phyloP scores from a whole-genome alignment of 163 green algal genomes.

The Volvox carteri region DNA sequence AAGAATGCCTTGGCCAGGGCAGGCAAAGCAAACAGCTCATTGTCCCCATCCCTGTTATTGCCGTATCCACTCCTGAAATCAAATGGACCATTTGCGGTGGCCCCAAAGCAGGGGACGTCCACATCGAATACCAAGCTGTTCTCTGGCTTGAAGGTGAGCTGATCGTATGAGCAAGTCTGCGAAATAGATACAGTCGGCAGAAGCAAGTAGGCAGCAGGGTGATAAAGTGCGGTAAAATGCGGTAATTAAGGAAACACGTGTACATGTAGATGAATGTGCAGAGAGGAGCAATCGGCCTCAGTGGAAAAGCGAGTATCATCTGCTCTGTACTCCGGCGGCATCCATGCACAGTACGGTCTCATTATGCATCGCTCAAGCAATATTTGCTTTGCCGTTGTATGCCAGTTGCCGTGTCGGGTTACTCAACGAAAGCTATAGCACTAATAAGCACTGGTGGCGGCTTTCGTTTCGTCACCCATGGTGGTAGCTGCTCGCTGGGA shows the following conservation, averaged over 20 bases:
- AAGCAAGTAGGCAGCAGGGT: neutral
- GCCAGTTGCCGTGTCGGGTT: too few species aligned
- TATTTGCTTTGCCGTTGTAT: too few species aligned
- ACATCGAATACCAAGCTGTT: neutral
- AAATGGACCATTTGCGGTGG: neutral
- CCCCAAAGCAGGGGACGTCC: slow-evolving; percentile 2
- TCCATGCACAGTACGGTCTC: too few species aligned
- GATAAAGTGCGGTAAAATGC: neutral
- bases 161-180: slow-evolving; percentile 6
- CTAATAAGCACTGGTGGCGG: too few species aligned
- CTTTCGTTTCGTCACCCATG: too few species aligned
- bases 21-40: neutral
- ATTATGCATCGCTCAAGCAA: too few species aligned
- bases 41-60: neutral
- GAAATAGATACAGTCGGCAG: neutral
- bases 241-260: neutral
- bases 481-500: too few species aligned
- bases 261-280: too few species aligned
- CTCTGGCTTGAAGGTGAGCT: neutral
- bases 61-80: neutral
- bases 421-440: too few species aligned
- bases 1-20: neutral
- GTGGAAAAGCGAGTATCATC: neutral
- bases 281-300: too few species aligned
- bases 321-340: too few species aligned